phyloP scores from a whole-genome alignment of 345 rosid genomes.

The Camelina laxa region DNA sequence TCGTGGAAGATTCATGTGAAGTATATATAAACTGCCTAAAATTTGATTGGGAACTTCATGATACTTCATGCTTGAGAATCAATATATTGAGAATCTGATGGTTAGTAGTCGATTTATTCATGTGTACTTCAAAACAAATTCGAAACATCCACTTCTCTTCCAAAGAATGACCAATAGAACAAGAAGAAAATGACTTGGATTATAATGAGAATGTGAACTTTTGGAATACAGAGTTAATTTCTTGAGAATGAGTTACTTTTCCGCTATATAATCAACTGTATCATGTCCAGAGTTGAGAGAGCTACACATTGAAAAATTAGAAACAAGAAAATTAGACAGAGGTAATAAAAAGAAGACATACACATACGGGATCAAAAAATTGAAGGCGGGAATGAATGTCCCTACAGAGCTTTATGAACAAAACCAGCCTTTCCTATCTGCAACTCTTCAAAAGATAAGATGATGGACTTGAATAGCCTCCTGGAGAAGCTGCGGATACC shows the following conservation, averaged over 20 bases:
- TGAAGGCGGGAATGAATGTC: conserved; percentile 27
- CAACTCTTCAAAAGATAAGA: conserved; percentile 82
- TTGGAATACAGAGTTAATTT: conserved; percentile 1
- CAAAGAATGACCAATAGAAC: background rate
- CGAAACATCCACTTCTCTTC: too few species aligned
- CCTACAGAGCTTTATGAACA: conserved; percentile 30
- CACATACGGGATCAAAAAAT: conserved; percentile 32
- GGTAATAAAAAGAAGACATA: conserved; percentile 24
- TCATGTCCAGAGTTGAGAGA: conserved; percentile 35
- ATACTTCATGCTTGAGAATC: too few species aligned
- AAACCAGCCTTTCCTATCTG: conserved; percentile 56
- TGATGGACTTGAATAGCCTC: conserved; percentile 67
- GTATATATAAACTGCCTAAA: too few species aligned
- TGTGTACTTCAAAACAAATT: too few species aligned
- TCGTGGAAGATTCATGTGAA: too few species aligned
- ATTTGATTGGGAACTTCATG: too few species aligned
- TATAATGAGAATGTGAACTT: background rate
- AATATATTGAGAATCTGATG: too few species aligned
- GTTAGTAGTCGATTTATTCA: too few species aligned
- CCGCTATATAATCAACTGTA: conserved; percentile 24
- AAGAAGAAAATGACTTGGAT: background rate
- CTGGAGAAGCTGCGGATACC: conserved; percentile 57
- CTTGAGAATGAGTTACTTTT: conserved; percentile 24
- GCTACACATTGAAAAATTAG: conserved; percentile 23
- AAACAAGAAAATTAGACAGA: conserved; percentile 4